Percentiles rank a stretch among this genome's conserved stretches.
Conservation (phyloP, 2,329 filamentous ascomycete species). For the Periconia macrospinosa region DNA sequence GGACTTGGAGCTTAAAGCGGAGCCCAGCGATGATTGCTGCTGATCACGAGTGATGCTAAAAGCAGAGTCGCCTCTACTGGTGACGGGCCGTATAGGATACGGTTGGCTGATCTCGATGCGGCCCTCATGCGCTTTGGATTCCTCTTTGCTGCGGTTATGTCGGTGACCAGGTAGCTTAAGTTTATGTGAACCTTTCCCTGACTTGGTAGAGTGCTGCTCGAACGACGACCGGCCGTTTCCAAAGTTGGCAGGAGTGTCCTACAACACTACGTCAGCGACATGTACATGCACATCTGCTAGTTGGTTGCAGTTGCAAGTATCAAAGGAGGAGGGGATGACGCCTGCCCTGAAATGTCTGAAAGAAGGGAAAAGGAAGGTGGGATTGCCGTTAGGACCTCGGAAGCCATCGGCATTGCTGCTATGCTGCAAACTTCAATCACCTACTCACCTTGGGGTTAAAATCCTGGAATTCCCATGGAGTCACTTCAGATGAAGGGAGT, state of each 20-base stretch:
- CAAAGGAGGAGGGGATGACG: background rate
- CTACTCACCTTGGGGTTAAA: constrained; percentile 61
- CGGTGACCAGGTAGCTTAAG: constrained; percentile 68
- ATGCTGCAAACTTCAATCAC: background rate
- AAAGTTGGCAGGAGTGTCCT: background rate
- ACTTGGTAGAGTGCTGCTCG: constrained; percentile 44
- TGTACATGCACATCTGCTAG: no score
- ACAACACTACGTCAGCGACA: no score
- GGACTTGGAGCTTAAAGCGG: constrained; percentile 54
- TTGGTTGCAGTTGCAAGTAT: background rate
- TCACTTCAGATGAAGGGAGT: constrained; percentile 85
- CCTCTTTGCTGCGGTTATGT: constrained; percentile 68
- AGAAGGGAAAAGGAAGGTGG: background rate
- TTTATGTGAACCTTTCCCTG: constrained; percentile 60
- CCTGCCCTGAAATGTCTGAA: background rate
- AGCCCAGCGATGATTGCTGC: constrained; percentile 51
- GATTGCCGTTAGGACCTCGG: background rate
- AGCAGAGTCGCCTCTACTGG: constrained; percentile 74
- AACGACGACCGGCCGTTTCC: constrained; percentile 39
- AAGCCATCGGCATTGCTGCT: background rate
- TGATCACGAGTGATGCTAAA: constrained; percentile 47
- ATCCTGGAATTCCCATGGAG: constrained; percentile 96
- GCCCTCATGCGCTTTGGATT: constrained; percentile 23
- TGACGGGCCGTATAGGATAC: constrained; percentile 68
- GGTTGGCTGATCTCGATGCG: constrained; percentile 41